These are phyloP conservation scores for Bocquillonia castaneifolia DNA, from an alignment of 441 rosid species.

Conservation along the genomic window DNA sequence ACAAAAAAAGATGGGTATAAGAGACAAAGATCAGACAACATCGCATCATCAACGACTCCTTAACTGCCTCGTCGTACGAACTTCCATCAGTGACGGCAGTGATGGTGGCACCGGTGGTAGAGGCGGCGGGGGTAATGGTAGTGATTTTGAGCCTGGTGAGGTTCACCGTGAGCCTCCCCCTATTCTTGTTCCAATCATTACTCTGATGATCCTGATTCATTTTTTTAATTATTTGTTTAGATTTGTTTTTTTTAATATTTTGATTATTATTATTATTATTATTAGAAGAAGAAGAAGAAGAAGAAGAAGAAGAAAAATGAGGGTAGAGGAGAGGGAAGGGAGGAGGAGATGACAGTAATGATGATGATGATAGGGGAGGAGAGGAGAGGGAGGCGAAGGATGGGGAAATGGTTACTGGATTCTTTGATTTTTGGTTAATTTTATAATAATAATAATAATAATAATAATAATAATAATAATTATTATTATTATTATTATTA, in stretches of 20 bases:
- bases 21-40: conserved; percentile 52
- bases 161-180: conserved; percentile 57
- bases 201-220: conserved; percentile 60
- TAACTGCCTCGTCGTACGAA: conserved; percentile 83
- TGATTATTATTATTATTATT: too few species aligned
- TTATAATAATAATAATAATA: too few species aligned
- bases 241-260: background rate
- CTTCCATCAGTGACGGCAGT: conserved; percentile 51
- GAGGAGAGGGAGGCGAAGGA: too few species aligned
- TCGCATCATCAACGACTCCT: conserved; percentile 71
- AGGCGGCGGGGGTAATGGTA: conserved; percentile 30
- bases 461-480: too few species aligned
- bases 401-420: too few species aligned
- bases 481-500: too few species aligned
- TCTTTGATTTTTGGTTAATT: too few species aligned
- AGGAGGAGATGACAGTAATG: too few species aligned
- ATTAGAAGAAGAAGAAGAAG: too few species aligned
- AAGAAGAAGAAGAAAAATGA: too few species aligned
- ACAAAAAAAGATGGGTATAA: conserved; percentile 51
- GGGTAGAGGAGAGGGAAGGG: too few species aligned
- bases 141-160: conserved; percentile 67
- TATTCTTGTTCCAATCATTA: conserved; percentile 54
- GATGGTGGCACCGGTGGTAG: conserved; percentile 36
- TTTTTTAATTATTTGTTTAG: background rate
- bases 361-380: too few species aligned